Percentiles rank a stretch among this genome's conserved stretches.
Evolutionary conservation across 179 eudicot genomes (phyloP).

Genomic region (Beta macrorhiza): DNA sequence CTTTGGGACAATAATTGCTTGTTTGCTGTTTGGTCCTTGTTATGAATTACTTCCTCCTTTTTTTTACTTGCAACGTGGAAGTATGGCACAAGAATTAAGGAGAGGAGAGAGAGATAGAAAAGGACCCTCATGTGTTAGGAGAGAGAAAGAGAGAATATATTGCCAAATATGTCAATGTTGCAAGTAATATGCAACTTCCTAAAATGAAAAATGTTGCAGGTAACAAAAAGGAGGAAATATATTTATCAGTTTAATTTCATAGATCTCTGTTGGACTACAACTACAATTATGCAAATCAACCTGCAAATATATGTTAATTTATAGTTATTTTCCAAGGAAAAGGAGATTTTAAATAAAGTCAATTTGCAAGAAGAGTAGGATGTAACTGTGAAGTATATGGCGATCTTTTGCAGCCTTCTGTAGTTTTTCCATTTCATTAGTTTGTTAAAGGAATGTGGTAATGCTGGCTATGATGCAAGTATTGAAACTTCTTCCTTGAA

Average conservation of each 20-base stretch:
- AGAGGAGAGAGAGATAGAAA: too few species aligned
- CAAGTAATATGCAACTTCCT: too few species aligned
- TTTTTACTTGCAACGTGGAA: too few species aligned
- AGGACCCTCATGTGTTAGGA: too few species aligned
- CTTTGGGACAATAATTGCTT: not conserved
- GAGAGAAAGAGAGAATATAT: too few species aligned
- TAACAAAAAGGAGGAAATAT: not conserved
- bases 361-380: slow-evolving; percentile 1
- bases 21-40: not conserved
- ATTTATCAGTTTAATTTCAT: slow-evolving; percentile 1
- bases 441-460: not conserved
- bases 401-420: not conserved
- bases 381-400: not conserved
- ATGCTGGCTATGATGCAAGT: not conserved
- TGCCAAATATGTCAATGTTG: too few species aligned
- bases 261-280: not conserved
- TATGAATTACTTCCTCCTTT: not conserved
- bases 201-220: too few species aligned
- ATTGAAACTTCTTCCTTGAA: not conserved
- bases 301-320: not conserved
- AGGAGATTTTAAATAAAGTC: not conserved
- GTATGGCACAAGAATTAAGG: too few species aligned
- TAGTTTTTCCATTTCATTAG: not conserved
- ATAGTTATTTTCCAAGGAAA: not conserved
- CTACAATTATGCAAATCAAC: not conserved